A percentile compares a stretch with the other conserved stretches of the same genome.
These are phyloP conservation scores for Podaxis carcinomalis DNA, from an alignment of 768 basidiomycete genomes.

Conservation along the genomic window DNA sequence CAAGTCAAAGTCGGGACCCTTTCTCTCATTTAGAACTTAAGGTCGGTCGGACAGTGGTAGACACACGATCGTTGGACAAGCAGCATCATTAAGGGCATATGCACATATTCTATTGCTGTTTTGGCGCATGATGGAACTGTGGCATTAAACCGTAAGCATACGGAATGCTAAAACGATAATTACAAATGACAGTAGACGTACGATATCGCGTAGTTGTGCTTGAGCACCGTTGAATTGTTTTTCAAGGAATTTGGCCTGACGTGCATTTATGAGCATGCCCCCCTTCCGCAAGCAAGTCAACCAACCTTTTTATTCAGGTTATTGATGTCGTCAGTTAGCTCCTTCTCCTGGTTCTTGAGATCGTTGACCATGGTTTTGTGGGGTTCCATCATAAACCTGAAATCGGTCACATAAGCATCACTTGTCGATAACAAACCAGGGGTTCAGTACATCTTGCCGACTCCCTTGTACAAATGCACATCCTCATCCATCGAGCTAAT, in stretches of 20 bases:
- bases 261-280: neutral
- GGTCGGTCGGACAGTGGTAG: neutral
- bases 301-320: slow-evolving; percentile 82
- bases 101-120: slow-evolving; percentile 24
- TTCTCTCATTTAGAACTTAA: neutral
- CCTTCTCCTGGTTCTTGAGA: slow-evolving; percentile 74
- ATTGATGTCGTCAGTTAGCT: slow-evolving; percentile 77
- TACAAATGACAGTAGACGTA: slow-evolving; percentile 30
- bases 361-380: slow-evolving; percentile 74
- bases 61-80: neutral
- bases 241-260: slow-evolving; percentile 83
- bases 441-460: slow-evolving; percentile 88
- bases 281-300: neutral
- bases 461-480: slow-evolving; percentile 87
- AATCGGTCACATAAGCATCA: neutral
- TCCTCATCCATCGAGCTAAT: slow-evolving; percentile 65
- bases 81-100: neutral
- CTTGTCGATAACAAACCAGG: slow-evolving; percentile 2
- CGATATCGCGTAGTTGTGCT: slow-evolving; percentile 80
- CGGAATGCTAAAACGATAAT: neutral
- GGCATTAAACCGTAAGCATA: neutral
- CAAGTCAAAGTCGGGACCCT: neutral
- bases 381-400: slow-evolving; percentile 89
- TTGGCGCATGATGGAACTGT: slow-evolving; percentile 57
- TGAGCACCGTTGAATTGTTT: slow-evolving; percentile 93